Conservation (phyloP, 306 rosid genomes). For the Benincasa hispida region DNA sequence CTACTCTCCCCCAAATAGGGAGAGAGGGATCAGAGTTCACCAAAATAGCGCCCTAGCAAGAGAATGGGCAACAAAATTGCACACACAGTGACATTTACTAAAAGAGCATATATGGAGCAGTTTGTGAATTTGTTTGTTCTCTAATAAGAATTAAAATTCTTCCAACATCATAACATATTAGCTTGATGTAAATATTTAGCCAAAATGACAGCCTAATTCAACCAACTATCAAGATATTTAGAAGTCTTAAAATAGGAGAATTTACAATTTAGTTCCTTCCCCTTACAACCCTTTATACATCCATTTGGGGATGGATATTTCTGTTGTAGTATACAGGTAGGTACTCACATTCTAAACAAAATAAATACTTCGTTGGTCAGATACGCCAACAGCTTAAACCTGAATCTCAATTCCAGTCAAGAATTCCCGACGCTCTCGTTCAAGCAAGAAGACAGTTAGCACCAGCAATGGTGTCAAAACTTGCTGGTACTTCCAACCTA, state of each 20-base stretch:
- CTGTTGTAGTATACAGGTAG: conserved; percentile 2
- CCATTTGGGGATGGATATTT: background rate
- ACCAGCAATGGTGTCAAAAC: conserved; percentile 6
- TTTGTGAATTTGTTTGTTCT: too few relatives aligned
- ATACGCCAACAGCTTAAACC: background rate
- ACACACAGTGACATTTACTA: too few relatives aligned
- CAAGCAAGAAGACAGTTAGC: background rate
- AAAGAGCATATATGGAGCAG: too few relatives aligned
- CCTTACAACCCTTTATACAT: background rate
- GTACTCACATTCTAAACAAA: background rate
- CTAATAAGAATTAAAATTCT: background rate
- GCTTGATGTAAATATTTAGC: background rate
- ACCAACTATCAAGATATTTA: background rate
- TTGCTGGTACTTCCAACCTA: background rate
- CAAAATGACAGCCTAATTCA: background rate
- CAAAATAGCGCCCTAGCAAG: too few relatives aligned
- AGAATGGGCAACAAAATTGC: too few relatives aligned
- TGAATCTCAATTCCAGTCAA: background rate
- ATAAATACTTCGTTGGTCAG: background rate
- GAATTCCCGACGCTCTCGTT: background rate
- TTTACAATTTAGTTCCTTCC: conserved; percentile 5
- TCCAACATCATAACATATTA: background rate
- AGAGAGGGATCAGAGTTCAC: too few relatives aligned
- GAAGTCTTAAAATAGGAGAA: background rate
- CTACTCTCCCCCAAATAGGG: too few relatives aligned